phyloP scores from a whole-genome alignment of 2,329 filamentous ascomycete genomes.

The Pseudocercospora ulei region DNA sequence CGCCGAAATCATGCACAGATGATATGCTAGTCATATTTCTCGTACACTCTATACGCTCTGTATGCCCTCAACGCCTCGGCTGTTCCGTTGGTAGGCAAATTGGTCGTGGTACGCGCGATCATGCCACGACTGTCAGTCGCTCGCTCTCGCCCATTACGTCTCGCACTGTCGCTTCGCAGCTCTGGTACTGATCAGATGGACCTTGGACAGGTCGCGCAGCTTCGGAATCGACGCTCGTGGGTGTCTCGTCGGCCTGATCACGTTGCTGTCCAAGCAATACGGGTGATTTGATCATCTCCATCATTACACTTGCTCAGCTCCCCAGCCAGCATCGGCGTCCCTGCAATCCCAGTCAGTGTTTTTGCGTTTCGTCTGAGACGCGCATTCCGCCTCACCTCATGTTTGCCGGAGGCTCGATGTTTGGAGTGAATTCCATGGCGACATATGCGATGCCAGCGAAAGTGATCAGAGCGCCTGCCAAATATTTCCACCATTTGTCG shows the following conservation, averaged over 20 bases:
- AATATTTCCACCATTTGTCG: conserved; percentile 54
- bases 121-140: neutral
- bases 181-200: too few relatives aligned
- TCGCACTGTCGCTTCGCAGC: neutral
- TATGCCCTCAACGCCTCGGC: conserved; percentile 2
- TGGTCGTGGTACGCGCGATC: neutral
- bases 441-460: conserved; percentile 67
- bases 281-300: neutral
- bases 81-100: neutral
- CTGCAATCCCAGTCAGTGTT: conserved; percentile 26
- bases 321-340: conserved; percentile 47
- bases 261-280: too few relatives aligned
- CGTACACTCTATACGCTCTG: neutral
- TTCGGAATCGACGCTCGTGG: neutral
- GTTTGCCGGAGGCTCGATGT: conserved; percentile 47
- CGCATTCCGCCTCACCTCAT: conserved; percentile 38
- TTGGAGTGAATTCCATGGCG: conserved; percentile 44
- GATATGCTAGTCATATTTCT: neutral
- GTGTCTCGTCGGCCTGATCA: neutral
- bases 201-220: too few relatives aligned
- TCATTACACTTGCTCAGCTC: conserved; percentile 45
- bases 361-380: neutral
- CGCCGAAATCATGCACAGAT: too few relatives aligned
- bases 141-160: neutral
- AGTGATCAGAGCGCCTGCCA: conserved; percentile 69